A percentile compares a stretch with the other conserved stretches of the same genome.
Evolutionary conservation across 2,329 filamentous ascomycete species (phyloP).

Genomic region (Magnaporthales sp.): DNA sequence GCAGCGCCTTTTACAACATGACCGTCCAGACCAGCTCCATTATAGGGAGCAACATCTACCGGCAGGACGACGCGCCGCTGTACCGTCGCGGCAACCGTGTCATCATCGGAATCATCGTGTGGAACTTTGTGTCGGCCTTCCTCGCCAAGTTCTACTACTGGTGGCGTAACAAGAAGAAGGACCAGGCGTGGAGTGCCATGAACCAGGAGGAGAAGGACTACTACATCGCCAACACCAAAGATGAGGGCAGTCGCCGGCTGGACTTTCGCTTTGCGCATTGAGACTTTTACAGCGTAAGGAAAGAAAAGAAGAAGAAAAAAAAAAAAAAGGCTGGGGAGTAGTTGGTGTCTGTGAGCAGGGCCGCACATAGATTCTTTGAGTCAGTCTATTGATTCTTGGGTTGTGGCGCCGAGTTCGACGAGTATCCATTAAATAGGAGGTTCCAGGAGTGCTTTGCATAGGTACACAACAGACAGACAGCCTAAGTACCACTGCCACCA

Average conservation of each 20-base stretch:
- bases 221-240: constrained; percentile 35
- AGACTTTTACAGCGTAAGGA: too few relatives aligned
- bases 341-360: too few relatives aligned
- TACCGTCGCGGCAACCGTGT: constrained; percentile 46
- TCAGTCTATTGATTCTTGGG: too few relatives aligned
- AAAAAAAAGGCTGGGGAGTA: too few relatives aligned
- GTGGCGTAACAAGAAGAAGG: constrained; percentile 36
- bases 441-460: too few relatives aligned
- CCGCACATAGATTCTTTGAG: too few relatives aligned
- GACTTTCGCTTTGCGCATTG: constrained; percentile 34
- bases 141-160: constrained; percentile 45
- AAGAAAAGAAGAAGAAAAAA: too few relatives aligned
- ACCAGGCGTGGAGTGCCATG: constrained; percentile 38
- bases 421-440: too few relatives aligned
- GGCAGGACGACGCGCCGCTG: constrained; percentile 42
- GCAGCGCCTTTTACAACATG: constrained; percentile 50
- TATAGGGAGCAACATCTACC: constrained; percentile 35
- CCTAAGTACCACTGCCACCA: too few relatives aligned
- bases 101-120: constrained; percentile 38
- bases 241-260: constrained; percentile 34
- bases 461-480: too few relatives aligned
- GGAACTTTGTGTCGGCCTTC: constrained; percentile 41
- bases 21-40: constrained; percentile 26
- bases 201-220: constrained; percentile 34
- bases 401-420: too few relatives aligned